These are phyloP conservation scores for Fusarium staphyleae DNA, from an alignment of 2,329 filamentous ascomycete genomes.

Conservation along the genomic window DNA sequence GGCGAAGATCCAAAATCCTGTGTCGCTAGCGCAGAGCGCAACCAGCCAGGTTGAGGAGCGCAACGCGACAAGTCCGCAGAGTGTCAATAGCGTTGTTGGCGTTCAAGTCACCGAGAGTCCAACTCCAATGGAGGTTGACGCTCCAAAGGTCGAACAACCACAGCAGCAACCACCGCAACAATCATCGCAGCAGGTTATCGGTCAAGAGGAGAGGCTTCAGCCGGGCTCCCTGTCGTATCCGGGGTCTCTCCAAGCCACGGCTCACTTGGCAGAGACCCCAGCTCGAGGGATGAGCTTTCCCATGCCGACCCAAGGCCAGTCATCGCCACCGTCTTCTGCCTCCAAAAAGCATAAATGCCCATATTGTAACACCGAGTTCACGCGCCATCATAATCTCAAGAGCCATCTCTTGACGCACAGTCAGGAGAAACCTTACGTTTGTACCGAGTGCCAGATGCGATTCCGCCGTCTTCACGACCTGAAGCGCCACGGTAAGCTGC, in stretches of 20 bases:
- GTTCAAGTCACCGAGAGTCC: slow-evolving; percentile 59
- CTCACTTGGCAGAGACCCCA: slow-evolving; percentile 54
- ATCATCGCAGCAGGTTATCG: slow-evolving; percentile 50
- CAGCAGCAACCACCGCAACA: slow-evolving; percentile 43
- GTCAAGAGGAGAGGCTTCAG: slow-evolving; percentile 60
- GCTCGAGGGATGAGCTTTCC: slow-evolving; percentile 65
- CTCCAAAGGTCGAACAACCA: slow-evolving; percentile 28
- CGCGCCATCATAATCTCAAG: slow-evolving; percentile 95
- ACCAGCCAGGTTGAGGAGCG: slow-evolving; percentile 48
- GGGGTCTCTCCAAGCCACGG: slow-evolving; percentile 55
- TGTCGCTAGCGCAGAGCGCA: slow-evolving; percentile 45
- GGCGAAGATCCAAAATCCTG: slow-evolving; percentile 47
- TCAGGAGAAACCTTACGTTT: slow-evolving; percentile 97
- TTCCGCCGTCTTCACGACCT: slow-evolving; percentile 94
- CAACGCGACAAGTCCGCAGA: slow-evolving; percentile 54
- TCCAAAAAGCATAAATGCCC: slow-evolving; percentile 95
- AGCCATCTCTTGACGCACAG: slow-evolving; percentile 97
- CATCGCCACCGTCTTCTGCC: slow-evolving; percentile 63
- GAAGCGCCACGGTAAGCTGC: slow-evolving; percentile 94
- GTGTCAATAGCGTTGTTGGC: slow-evolving; percentile 52
- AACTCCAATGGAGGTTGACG: slow-evolving; percentile 62
- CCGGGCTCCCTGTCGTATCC: slow-evolving; percentile 63
- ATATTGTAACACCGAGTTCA: slow-evolving; percentile 96
- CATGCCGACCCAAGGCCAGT: slow-evolving; percentile 55
- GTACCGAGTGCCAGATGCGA: slow-evolving; percentile 88